Percentiles rank a stretch among this genome's conserved stretches.
phyloP scores from a whole-genome alignment of 331 rosid species.

The Erythrophleum ivorense region DNA sequence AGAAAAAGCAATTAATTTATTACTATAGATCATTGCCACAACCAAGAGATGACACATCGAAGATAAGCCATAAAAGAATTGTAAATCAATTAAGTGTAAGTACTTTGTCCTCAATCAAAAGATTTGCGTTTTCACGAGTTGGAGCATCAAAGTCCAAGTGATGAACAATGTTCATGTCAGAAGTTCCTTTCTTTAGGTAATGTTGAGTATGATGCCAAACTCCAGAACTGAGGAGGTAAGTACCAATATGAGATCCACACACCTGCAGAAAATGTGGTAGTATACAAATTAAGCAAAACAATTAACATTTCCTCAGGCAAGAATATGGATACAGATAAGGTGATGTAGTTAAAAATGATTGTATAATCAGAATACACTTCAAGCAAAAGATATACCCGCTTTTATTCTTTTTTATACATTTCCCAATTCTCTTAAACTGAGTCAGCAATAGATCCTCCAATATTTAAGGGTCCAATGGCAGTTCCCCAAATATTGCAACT shows the following conservation, averaged over 20 bases:
- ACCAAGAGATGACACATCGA: conserved; percentile 21
- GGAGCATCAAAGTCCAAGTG: conserved; percentile 99
- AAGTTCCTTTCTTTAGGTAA: conserved; percentile 72
- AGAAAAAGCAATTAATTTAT: conserved; percentile 9
- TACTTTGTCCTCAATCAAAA: conserved; percentile 88
- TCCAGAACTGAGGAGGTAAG: conserved; percentile 87
- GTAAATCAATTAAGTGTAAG: conserved; percentile 31
- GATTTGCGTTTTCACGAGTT: conserved; percentile 94
- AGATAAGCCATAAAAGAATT: conserved; percentile 35
- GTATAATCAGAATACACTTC: conserved; percentile 5
- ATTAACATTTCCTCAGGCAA: conserved; percentile 6
- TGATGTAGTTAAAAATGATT: conserved; percentile 5
- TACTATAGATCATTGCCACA: conserved; percentile 19
- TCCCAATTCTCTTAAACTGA: conserved; percentile 1
- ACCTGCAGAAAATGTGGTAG: conserved; percentile 59
- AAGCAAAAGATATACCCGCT: neutral
- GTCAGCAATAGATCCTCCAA: conserved; percentile 22
- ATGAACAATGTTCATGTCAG: conserved; percentile 63
- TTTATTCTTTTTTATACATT: conserved; percentile 9
- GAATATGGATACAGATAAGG: conserved; percentile 21
- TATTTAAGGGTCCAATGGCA: neutral
- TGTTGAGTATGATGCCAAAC: conserved; percentile 96
- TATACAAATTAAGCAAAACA: conserved; percentile 16
- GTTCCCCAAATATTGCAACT: neutral
- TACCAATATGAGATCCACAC: conserved; percentile 93